Conservation (phyloP, 1,284 basidiomycete species). For the Malassezia brasiliensis region DNA sequence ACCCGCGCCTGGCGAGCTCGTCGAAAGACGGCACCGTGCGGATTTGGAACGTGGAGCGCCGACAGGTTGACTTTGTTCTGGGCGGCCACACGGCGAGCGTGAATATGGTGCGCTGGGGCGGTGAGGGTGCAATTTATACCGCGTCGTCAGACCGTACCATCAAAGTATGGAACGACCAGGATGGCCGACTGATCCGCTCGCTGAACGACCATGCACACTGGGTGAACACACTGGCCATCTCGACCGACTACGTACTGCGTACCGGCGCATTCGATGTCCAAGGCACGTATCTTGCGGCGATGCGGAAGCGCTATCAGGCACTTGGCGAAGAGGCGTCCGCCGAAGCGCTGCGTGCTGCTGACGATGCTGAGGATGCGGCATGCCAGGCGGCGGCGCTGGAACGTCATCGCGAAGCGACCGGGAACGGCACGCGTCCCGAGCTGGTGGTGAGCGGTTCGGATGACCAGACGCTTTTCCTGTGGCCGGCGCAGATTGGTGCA, state of each 20-base stretch:
- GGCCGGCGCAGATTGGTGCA: slow-evolving; percentile 36
- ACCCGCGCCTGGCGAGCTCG: slow-evolving; percentile 70
- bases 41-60: slow-evolving; percentile 72
- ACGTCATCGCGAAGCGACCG: slow-evolving; percentile 65
- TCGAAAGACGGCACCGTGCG: slow-evolving; percentile 93
- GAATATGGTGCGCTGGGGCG: slow-evolving; percentile 92
- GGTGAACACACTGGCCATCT: slow-evolving; percentile 92
- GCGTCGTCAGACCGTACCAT: slow-evolving; percentile 88
- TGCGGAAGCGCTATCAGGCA: slow-evolving; percentile 1
- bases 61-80: slow-evolving; percentile 70
- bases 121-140: slow-evolving; percentile 58
- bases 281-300: slow-evolving; percentile 17
- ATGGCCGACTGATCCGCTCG: slow-evolving; percentile 57
- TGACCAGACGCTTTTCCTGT: slow-evolving; percentile 64
- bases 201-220: slow-evolving; percentile 94
- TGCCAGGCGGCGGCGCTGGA: slow-evolving; percentile 45
- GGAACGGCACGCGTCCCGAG: slow-evolving; percentile 58
- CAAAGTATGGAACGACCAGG: slow-evolving; percentile 80
- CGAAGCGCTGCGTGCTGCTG: slow-evolving; percentile 52
- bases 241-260: slow-evolving; percentile 85
- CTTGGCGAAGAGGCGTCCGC: slow-evolving; percentile 68
- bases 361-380: slow-evolving; percentile 16
- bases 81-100: slow-evolving; percentile 89
- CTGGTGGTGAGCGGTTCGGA: slow-evolving; percentile 76
- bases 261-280: slow-evolving; percentile 91